Evolutionary conservation across 2,329 filamentous ascomycete species (phyloP), one percentile per base, ranked within the genome.

Genomic region (Fusarium sp.): DNA sequence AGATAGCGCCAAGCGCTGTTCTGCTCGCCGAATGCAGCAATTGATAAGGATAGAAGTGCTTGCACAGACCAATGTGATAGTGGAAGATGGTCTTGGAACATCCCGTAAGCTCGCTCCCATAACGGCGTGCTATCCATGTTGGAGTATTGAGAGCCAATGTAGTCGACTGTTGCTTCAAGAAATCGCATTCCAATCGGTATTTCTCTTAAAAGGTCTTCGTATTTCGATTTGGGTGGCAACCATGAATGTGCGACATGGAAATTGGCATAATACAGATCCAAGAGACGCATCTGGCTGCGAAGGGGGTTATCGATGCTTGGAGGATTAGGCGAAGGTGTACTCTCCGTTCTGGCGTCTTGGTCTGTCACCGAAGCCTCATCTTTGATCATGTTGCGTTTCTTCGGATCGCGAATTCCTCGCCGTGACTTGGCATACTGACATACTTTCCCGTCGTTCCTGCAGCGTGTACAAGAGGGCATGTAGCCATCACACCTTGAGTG

Each of bases 191-290:
- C 58, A 10, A 56, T 38, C 8, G 63, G 55, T 3, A 24, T 43
- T n/a, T 27, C 24, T 46, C 64, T 24, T 10, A 63, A 30, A n/a
- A 70, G 60, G 18, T 24, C 20, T 7, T 44, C 24, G 14, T 76
- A 57, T 14, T 25, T 60, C 24, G 43, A n/a, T 44, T 49, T 76
- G 6, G 74, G 72, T 5, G 66, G 72, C 4, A 71, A 32, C 73
- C 69, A 76, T 14, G 74, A 66, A 34, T 76, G 72, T 6, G 73
- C 51, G 50, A 65, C 58, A 20, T 76, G 73, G 44, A 76, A 76
- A 32, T 72, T 66, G 29, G 43, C 8, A 54, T 76, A 76, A 51
- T 76, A 76, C 30, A 73, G 66, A 47, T 73, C 63, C 24, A 75
- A 59, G 22, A 57, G 25, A 47, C 58, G 55, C 25, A 47, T 63